phyloP scores from a whole-genome alignment of 2,329 filamentous ascomycete species.

The Trichoderma koningiopsis region DNA sequence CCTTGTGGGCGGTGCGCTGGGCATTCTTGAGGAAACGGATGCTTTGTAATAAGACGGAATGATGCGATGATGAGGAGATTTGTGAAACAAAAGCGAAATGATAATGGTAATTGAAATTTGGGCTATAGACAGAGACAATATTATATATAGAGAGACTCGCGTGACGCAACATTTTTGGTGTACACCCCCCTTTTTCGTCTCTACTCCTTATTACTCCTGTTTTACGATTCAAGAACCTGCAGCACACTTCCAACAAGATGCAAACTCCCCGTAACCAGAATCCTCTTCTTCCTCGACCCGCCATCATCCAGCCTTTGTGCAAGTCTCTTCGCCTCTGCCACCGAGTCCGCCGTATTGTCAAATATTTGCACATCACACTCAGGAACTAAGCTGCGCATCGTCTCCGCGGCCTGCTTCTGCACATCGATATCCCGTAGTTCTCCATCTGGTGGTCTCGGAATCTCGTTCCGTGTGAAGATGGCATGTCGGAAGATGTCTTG shows the following conservation, averaged over 20 bases:
- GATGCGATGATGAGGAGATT: not conserved
- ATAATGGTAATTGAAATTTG: not conserved
- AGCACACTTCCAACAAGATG: slow-evolving; percentile 81
- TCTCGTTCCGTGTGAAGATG: slow-evolving; percentile 78
- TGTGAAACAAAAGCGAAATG: not conserved
- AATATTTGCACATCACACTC: slow-evolving; percentile 50
- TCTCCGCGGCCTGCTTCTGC: slow-evolving; percentile 65
- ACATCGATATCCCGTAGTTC: slow-evolving; percentile 57
- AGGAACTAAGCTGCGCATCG: slow-evolving; percentile 60
- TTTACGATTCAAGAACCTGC: slow-evolving; percentile 63
- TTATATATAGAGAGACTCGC: not conserved
- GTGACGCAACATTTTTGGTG: not conserved
- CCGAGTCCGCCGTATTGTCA: slow-evolving; percentile 72
- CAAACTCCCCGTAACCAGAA: slow-evolving; percentile 79
- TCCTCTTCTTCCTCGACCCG: slow-evolving; percentile 49
- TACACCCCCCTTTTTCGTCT: not conserved
- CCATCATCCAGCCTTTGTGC: slow-evolving; percentile 36
- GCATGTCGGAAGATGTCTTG: slow-evolving; percentile 65
- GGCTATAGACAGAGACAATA: slow-evolving; percentile 1
- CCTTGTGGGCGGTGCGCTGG: slow-evolving; percentile 59
- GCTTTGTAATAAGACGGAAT: slow-evolving; percentile 40
- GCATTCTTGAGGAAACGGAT: slow-evolving; percentile 51
- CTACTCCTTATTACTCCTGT: too few relatives aligned
- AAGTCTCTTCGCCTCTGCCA: slow-evolving; percentile 56
- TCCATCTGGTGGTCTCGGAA: slow-evolving; percentile 28